Base-by-base conservation (phyloP, 306 rosid species). In the Lathyrus sativus region DNA sequence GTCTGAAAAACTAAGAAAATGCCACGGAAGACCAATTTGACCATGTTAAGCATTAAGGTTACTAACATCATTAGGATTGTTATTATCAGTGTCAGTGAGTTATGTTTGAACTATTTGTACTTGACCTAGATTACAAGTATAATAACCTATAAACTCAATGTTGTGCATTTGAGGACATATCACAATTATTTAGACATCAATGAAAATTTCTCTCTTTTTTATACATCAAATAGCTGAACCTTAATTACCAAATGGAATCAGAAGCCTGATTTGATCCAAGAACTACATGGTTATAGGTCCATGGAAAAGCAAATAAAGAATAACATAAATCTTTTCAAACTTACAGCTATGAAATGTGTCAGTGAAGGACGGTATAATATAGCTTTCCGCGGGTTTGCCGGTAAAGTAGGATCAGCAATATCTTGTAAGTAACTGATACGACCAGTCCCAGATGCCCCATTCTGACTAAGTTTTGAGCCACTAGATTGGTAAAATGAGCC, bases 291-390 rank as follows among this genome's bases (percentile, higher is more conserved):
- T 65, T 64, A 44, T 44, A 18, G 53, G 68, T 39, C 28, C 37
- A 56, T 11, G 53, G 63, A n/a, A 74, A 79, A 74, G 28, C 26
- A 64, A 58, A 48, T 17, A 56, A 41, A 22, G 61, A 48, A 46
- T 63, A 59, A 28, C 38, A 65, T 68, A 54, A 14, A 45, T 43
- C 1, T 53, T 48, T 38, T 68, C 80, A 74, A 66, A 87, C 98
- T 85, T 81, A 93, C 98, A 67, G 98, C 98, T 57, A 93, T 70
- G 78, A 88, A 93, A 72, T 93, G 93, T 19, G 98, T 86, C 39
- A 81, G 80, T 8, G 96, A 85, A 67, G 98, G 98, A 72, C 85
- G 91, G 75, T 84, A 85, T 59, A 93, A 81, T 73, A 93, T 79
- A 38, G 98, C 85, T 78, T 93, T 93, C 63, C 96, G 84, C 9